Conservation (phyloP, 345 rosid species). For the Heritiera fomes region DNA sequence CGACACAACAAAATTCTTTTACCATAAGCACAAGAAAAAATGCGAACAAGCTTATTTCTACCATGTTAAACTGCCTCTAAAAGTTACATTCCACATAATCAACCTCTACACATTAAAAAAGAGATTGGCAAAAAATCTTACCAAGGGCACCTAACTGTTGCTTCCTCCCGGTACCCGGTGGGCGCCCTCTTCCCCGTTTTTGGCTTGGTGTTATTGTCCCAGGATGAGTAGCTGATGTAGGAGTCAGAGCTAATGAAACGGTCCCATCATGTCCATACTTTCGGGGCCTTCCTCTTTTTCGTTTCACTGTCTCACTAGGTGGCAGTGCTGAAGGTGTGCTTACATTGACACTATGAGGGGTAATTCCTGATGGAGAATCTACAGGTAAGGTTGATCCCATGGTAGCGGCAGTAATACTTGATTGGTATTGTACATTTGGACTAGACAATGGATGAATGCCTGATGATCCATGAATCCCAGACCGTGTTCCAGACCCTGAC, state of each 20-base stretch:
- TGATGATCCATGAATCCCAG: constrained; percentile 61
- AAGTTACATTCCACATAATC: not conserved
- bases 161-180: constrained; percentile 85
- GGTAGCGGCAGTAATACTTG: constrained; percentile 48
- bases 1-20: not conserved
- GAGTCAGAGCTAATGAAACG: constrained; percentile 75
- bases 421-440: constrained; percentile 59
- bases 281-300: constrained; percentile 91
- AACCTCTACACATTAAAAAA: constrained; percentile 8
- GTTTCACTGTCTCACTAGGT: constrained; percentile 55
- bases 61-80: not conserved
- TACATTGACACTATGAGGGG: constrained; percentile 58
- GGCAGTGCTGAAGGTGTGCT: constrained; percentile 45
- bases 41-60: not conserved
- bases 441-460: constrained; percentile 53
- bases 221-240: constrained; percentile 60
- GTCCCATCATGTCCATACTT: constrained; percentile 79
- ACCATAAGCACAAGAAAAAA: not conserved
- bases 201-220: constrained; percentile 55
- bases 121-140: constrained; percentile 28
- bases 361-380: constrained; percentile 55
- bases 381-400: constrained; percentile 51
- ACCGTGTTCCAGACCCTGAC: constrained; percentile 58
- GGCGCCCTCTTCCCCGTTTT: constrained; percentile 92
- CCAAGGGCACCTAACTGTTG: constrained; percentile 70